Percentiles rank a stretch among this genome's conserved stretches.
These are phyloP conservation scores for Saccharomycodes ludwigii DNA, from an alignment of 805 yeast genomes.

Conservation along the genomic window DNA sequence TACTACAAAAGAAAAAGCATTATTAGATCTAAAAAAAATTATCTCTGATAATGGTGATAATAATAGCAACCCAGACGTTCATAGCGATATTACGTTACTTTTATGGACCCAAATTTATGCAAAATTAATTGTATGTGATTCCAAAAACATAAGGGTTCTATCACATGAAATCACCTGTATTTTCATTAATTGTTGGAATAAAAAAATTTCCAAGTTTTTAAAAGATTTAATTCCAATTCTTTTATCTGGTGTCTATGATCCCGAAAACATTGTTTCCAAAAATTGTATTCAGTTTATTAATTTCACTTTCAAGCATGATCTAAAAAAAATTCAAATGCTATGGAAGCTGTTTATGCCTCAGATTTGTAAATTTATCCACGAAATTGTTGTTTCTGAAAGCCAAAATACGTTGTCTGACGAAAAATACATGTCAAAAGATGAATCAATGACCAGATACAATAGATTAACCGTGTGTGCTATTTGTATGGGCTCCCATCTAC, in stretches of 20 bases:
- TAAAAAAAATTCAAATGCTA: slow-evolving; percentile 40
- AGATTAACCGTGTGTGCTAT: slow-evolving; percentile 43
- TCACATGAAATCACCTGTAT: slow-evolving; percentile 56
- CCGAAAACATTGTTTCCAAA: slow-evolving; percentile 47
- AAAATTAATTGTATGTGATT: slow-evolving; percentile 59
- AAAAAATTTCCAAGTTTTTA: slow-evolving; percentile 49
- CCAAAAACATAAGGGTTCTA: slow-evolving; percentile 47
- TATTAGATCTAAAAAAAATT: slow-evolving; percentile 36
- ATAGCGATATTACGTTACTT: slow-evolving; percentile 43
- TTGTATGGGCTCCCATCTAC: slow-evolving; percentile 29
- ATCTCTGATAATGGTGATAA: slow-evolving; percentile 15
- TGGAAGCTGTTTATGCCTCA: slow-evolving; percentile 49
- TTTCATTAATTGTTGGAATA: slow-evolving; percentile 39
- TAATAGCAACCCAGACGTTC: slow-evolving; percentile 14
- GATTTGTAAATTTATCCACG: slow-evolving; percentile 41
- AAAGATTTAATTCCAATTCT: slow-evolving; percentile 64
- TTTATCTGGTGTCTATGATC: slow-evolving; percentile 59
- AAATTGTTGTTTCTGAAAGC: slow-evolving; percentile 43
- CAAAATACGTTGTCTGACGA: slow-evolving; percentile 62
- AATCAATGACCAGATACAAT: slow-evolving; percentile 49
- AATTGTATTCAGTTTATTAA: slow-evolving; percentile 36
- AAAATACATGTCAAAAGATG: slow-evolving; percentile 53
- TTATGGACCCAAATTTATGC: slow-evolving; percentile 78
- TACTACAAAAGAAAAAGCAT: slow-evolving; percentile 75
- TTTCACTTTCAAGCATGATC: slow-evolving; percentile 43